Conservation (phyloP, 805 yeast species). For the Wickerhamiella australiensis region DNA sequence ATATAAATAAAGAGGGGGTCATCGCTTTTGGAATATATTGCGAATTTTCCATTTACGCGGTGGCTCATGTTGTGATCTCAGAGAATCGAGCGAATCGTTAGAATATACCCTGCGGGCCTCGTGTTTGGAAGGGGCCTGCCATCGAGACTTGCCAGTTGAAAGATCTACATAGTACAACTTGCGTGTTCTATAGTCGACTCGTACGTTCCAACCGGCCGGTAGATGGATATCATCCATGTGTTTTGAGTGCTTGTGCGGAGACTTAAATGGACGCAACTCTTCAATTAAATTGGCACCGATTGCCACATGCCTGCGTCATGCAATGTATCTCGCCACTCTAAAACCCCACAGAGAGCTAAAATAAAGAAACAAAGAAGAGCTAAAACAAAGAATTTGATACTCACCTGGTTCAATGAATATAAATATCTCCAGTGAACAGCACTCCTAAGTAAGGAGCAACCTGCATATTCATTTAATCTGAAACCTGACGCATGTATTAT, state of each 20-base stretch:
- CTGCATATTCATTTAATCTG: not conserved
- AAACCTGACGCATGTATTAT: not conserved
- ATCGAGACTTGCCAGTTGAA: not conserved
- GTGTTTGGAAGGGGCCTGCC: not conserved
- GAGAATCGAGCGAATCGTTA: not conserved
- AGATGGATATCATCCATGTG: conserved; percentile 7
- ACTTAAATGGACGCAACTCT: not conserved
- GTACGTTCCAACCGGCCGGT: conserved; percentile 2
- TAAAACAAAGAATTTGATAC: not conserved
- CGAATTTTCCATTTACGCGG: not conserved
- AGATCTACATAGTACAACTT: conserved; percentile 5
- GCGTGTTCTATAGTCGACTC: conserved; percentile 3
- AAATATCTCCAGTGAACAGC: too few species aligned
- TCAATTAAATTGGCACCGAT: not conserved
- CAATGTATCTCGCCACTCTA: not conserved
- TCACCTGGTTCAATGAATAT: too few species aligned
- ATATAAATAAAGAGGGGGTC: not conserved
- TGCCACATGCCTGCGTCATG: conserved; percentile 3
- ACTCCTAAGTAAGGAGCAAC: too few species aligned
- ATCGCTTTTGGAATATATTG: not conserved
- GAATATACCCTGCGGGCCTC: not conserved
- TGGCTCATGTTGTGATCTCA: not conserved
- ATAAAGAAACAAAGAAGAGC: not conserved
- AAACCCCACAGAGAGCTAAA: not conserved
- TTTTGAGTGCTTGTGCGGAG: not conserved